Conservation (phyloP, 768 basidiomycete genomes). For the Cyclocybe cylindracea region DNA sequence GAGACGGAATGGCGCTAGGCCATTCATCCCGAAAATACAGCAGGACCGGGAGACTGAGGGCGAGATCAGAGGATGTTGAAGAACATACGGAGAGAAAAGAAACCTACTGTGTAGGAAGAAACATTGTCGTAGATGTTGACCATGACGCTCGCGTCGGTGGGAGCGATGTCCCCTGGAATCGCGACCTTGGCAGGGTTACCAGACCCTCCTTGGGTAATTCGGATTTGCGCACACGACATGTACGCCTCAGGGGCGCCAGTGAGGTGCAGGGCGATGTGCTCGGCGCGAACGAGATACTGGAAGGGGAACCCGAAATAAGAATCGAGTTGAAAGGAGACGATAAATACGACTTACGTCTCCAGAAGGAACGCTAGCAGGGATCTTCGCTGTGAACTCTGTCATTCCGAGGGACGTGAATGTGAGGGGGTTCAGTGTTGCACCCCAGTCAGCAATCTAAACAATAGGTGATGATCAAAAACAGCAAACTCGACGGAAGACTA, state of each 20-base stretch:
- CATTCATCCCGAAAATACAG: conserved; percentile 20
- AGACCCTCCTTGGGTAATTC: conserved; percentile 38
- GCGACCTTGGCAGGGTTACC: conserved; percentile 44
- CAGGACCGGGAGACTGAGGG: conserved; percentile 19
- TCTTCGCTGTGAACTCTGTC: conserved; percentile 32
- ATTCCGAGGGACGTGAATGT: conserved; percentile 24
- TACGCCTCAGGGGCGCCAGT: conserved; percentile 44
- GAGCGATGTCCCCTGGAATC: conserved; percentile 45
- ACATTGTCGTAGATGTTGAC: conserved; percentile 39
- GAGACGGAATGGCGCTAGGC: neutral
- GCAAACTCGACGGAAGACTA: conserved; percentile 11
- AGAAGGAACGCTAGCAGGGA: conserved; percentile 36
- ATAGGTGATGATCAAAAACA: conserved; percentile 9
- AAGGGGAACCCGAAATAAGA: neutral
- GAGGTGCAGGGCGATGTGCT: conserved; percentile 45
- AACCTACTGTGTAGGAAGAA: conserved; percentile 26
- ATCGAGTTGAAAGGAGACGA: neutral
- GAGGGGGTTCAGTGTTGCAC: conserved; percentile 34
- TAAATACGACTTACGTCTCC: conserved; percentile 31
- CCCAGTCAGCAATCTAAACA: conserved; percentile 36
- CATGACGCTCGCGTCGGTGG: conserved; percentile 33
- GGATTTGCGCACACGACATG: conserved; percentile 47
- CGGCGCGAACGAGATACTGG: conserved; percentile 43
- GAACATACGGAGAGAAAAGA: too few species aligned
- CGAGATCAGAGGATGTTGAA: too few species aligned